A percentile compares a stretch with the other conserved stretches of the same genome.
Evolutionary conservation across 805 yeast species (phyloP).

Genomic region (Wickerhamiella vanderwaltii): DNA sequence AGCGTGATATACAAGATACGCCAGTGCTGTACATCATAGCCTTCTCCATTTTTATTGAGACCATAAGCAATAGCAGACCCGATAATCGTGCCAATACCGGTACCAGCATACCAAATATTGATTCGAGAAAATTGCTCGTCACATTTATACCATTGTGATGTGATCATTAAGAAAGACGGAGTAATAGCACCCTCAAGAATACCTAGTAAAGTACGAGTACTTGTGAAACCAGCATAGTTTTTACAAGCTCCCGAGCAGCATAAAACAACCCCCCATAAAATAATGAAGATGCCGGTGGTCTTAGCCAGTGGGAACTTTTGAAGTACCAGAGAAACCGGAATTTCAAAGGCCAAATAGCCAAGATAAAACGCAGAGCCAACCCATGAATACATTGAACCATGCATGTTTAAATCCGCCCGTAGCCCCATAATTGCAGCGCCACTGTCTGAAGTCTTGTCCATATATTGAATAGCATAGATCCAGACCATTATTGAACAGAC

Average conservation of each 20-base stretch:
- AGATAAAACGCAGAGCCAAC: slow-evolving; percentile 49
- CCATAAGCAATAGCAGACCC: slow-evolving; percentile 42
- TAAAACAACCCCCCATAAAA: slow-evolving; percentile 39
- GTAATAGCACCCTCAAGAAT: slow-evolving; percentile 40
- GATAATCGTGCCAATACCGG: slow-evolving; percentile 35
- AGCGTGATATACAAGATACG: slow-evolving; percentile 43
- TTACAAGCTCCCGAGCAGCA: slow-evolving; percentile 35
- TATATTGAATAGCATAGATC: slow-evolving; percentile 40
- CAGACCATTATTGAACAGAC: slow-evolving; percentile 41
- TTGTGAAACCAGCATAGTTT: slow-evolving; percentile 35
- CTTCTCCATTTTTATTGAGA: slow-evolving; percentile 20
- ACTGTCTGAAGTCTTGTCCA: slow-evolving; percentile 47
- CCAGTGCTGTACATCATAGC: slow-evolving; percentile 34
- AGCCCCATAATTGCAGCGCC: slow-evolving; percentile 45
- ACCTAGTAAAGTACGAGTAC: slow-evolving; percentile 38
- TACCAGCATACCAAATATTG: slow-evolving; percentile 33
- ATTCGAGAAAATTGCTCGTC: slow-evolving; percentile 36
- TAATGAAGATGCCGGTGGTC: slow-evolving; percentile 32
- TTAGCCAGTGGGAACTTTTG: slow-evolving; percentile 50
- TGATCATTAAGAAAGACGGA: slow-evolving; percentile 45
- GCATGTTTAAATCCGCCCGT: slow-evolving; percentile 35
- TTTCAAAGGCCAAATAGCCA: slow-evolving; percentile 50
- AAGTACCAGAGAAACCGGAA: slow-evolving; percentile 35
- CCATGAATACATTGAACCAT: slow-evolving; percentile 35
- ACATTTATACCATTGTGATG: slow-evolving; percentile 45